Percentiles rank a stretch among this genome's conserved stretches.
Evolutionary conservation across 345 rosid species (phyloP).

Genomic region (Erodium maritimum): DNA sequence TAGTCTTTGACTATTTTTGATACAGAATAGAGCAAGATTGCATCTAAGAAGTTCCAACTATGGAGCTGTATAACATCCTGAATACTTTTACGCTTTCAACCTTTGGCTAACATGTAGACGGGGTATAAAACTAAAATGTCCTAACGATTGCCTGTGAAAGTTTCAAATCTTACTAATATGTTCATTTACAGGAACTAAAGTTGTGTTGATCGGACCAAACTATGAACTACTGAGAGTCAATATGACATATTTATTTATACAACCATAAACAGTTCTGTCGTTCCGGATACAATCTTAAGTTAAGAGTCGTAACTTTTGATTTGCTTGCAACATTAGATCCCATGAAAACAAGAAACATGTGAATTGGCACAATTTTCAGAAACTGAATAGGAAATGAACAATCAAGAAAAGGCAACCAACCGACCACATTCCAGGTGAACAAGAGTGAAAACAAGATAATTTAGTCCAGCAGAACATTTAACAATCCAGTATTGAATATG

Average conservation of each 20-base stretch:
- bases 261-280: neutral
- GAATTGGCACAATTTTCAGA: neutral
- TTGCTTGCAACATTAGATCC: neutral
- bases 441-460: neutral
- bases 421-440: neutral
- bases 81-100: neutral
- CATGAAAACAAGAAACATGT: neutral
- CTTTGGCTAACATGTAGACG: neutral
- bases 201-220: neutral
- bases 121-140: neutral
- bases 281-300: neutral
- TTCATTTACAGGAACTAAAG: neutral
- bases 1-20: neutral
- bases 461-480: neutral
- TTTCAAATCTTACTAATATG: too few species aligned
- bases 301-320: neutral
- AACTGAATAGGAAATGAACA: neutral
- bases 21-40: neutral
- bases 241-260: neutral
- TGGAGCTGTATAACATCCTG: neutral
- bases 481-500: neutral
- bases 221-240: neutral
- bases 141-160: neutral
- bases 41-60: neutral
- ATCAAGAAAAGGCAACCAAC: neutral